phyloP scores from a whole-genome alignment of 1,284 basidiomycete species.

The Heterobasidion irregulare region DNA sequence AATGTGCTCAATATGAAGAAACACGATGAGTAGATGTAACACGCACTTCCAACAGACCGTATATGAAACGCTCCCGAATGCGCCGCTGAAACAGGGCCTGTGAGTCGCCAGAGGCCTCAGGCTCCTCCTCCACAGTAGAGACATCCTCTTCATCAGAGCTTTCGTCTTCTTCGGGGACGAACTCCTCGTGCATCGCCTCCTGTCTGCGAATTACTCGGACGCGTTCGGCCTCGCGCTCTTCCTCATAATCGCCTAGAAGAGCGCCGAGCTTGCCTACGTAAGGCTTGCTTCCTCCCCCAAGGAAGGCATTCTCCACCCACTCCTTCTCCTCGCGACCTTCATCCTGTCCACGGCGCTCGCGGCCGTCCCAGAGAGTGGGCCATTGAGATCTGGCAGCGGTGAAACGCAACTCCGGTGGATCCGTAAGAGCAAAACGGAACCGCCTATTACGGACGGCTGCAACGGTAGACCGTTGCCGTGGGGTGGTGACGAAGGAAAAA shows the following conservation, averaged over 20 bases:
- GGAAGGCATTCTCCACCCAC: conserved; percentile 58
- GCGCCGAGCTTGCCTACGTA: conserved; percentile 63
- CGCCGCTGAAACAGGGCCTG: conserved; percentile 46
- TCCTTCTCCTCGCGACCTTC: conserved; percentile 56
- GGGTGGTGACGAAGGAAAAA: conserved; percentile 57
- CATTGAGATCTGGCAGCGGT: conserved; percentile 43
- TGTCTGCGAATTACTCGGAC: conserved; percentile 38
- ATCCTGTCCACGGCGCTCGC: conserved; percentile 34
- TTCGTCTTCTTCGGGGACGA: conserved; percentile 59
- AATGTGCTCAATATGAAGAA: neutral
- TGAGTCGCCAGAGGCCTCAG: conserved; percentile 22
- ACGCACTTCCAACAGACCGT: conserved; percentile 65
- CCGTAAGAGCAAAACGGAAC: conserved; percentile 44
- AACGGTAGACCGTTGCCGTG: conserved; percentile 57
- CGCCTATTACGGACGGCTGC: conserved; percentile 62
- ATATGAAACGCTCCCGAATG: conserved; percentile 64
- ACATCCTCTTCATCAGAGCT: conserved; percentile 40
- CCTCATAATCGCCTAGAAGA: conserved; percentile 63
- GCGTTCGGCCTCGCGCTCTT: conserved; percentile 62
- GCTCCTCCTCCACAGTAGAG: conserved; percentile 16
- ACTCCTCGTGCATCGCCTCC: conserved; percentile 33
- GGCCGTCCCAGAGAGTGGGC: conserved; percentile 56
- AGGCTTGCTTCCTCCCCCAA: conserved; percentile 41
- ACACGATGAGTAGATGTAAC: neutral
- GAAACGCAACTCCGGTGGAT: conserved; percentile 47